Evolutionary conservation across 331 rosid species (phyloP).

Genomic region (Malus hybrid): DNA sequence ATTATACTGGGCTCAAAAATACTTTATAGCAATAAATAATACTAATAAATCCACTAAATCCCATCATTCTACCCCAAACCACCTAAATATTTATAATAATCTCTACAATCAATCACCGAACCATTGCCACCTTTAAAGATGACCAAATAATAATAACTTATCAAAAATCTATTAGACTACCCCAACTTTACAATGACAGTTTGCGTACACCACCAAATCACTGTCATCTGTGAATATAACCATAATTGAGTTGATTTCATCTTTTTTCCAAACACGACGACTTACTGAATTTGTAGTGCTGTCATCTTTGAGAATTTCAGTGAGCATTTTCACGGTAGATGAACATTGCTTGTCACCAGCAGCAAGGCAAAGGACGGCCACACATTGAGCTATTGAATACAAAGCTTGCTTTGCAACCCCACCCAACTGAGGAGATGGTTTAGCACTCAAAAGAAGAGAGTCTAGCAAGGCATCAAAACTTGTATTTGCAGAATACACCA

Average conservation of each 20-base stretch:
- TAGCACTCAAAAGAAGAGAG: slow-evolving; percentile 85
- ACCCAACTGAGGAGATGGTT: slow-evolving; percentile 90
- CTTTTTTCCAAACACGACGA: not conserved
- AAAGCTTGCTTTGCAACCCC: slow-evolving; percentile 98
- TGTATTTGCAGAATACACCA: slow-evolving; percentile 90
- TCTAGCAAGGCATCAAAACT: slow-evolving; percentile 90
- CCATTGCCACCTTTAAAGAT: not conserved
- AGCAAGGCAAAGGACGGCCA: slow-evolving; percentile 95
- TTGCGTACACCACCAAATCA: not conserved
- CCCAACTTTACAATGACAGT: not conserved
- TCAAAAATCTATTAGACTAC: not conserved
- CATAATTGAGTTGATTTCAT: not conserved
- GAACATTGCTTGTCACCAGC: slow-evolving; percentile 91
- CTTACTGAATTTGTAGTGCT: slow-evolving; percentile 70
- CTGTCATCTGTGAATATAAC: not conserved
- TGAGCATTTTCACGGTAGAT: slow-evolving; percentile 88
- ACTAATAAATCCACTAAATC: not conserved
- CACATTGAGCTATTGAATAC: slow-evolving; percentile 93
- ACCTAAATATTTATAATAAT: not conserved
- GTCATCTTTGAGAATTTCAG: slow-evolving; percentile 82
- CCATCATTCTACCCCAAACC: not conserved
- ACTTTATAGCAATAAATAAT: not conserved
- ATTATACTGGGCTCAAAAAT: slow-evolving; percentile 4
- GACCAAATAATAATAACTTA: not conserved
- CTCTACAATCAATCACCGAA: not conserved